Base-by-base conservation (phyloP, 768 basidiomycete species). In the Cystofilobasidium capitatum region DNA sequence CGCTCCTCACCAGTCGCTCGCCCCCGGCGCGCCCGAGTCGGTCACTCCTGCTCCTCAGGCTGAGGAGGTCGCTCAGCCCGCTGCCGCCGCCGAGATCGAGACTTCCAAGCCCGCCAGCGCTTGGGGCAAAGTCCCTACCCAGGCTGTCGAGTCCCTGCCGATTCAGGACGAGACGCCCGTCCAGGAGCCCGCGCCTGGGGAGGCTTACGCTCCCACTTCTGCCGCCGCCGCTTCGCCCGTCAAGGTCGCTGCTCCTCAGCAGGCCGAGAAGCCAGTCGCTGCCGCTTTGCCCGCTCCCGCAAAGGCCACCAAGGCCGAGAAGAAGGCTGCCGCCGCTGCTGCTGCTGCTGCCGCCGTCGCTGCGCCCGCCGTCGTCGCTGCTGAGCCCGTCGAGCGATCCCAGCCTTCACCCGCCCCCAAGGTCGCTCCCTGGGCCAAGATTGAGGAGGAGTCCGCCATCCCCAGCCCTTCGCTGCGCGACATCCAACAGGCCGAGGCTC, bases 401-500 rank as follows among this genome's bases (percentile, higher is more conserved):
- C 66, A n/a, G 58, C 39, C 66, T 20, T 54, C 60, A 29, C 36
- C 45, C 49, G 45, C 49, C 10, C 42, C 65, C 29, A 66, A 66
- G 57, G 57, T 72, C 29, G 76, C 77, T 36, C 78, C 78, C 14
- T 78, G 77, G 77, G 75, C 72, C 7, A 75, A 88, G 45, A 88
- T 88, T 17, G 78, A 79, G 44, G 84, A 84, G 76, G 85, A 84
- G 74, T 75, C 79, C 55, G 81, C 72, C 10, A 62, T 71, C 16
- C 64, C 78, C 6, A 78, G 86, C 29, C 79, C 86, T 42, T 89
- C 88, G 70, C 79, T 99, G 42, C 86, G 92, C 64, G 91, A 98
- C 66, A 99, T 99, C 55, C 96, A 99, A 76, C 91, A 96, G 71
- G 86, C 87, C 2, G 96, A 99, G 77, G 84, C 83, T 10, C 90